Base-by-base conservation (phyloP, 805 yeast genomes). In the Deakozyma indianensis region DNA sequence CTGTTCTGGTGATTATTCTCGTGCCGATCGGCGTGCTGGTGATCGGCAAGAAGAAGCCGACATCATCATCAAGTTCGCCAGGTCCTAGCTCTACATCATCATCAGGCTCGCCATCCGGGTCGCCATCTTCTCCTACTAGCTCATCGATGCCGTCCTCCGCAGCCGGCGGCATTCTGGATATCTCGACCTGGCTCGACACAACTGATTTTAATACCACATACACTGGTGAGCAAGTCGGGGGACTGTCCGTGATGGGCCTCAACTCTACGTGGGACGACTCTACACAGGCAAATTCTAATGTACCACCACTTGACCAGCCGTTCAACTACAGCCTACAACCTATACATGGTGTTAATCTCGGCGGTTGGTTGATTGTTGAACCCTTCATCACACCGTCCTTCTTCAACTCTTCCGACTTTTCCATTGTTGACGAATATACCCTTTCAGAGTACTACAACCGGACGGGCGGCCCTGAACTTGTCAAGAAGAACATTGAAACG, bases 311-410 rank as follows among this genome's bases (percentile, higher is more conserved):
- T n/a, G 45, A 51, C 41, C 44, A 49, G 18, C 22, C 41, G 3
- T 60, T 60, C 44, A 48, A 52, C 35, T 62, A 62, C 46, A 54
- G 57, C 15, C 21, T 47, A 20, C 43, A 41, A 24, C 64, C 64
- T 0, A 62, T 74, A 38, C 60, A 73, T 38, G 95, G 95, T 54
- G 86, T 86, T 43, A 81, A 82, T 57, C 64, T 86, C 25, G 96
- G 96, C 50, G 94, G 95, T 41, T 86, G 95, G 95, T 71, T 86
- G 43, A 86, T 86, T 1, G 64, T 86, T 40, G 96, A 86, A 63
- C 86, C 95, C 1, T 85, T 70, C 62, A 86, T 86, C 57, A 82
- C 86, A 1, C 95, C 95, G 3, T 75, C 87, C 70, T 61, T 82
- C 42, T 85, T 87, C 56, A 73, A 70, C 32, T 55, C 52, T 41